Percentiles rank a stretch among this genome's conserved stretches.
Conservation (phyloP, 1,284 basidiomycete species). For the Phellinidium pouzarii region DNA sequence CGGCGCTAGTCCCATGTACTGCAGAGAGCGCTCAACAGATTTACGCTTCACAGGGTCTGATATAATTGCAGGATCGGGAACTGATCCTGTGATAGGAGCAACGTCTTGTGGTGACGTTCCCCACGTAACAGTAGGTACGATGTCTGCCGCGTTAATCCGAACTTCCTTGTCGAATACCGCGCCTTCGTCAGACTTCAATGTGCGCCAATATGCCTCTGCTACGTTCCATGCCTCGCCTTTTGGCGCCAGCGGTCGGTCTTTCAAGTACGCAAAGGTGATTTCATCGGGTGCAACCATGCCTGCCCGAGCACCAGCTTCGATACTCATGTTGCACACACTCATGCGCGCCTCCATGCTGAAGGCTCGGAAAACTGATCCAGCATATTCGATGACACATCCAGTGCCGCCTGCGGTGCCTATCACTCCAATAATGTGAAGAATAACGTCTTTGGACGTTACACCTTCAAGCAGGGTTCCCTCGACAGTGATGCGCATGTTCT, state of each 20-base stretch:
- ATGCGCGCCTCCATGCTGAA: constrained; percentile 95
- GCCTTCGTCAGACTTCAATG: constrained; percentile 79
- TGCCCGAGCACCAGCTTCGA: constrained; percentile 91
- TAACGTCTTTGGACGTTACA: constrained; percentile 91
- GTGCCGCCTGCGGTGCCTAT: constrained; percentile 95
- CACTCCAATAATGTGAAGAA: constrained; percentile 88
- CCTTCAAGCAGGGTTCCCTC: constrained; percentile 83
- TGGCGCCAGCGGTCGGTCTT: constrained; percentile 78
- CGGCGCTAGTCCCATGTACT: constrained; percentile 88
- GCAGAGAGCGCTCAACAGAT: constrained; percentile 75
- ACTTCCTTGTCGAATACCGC: constrained; percentile 89
- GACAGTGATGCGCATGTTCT: constrained; percentile 94
- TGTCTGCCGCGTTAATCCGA: constrained; percentile 81
- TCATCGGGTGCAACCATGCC: constrained; percentile 96
- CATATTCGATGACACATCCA: constrained; percentile 89
- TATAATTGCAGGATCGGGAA: constrained; percentile 76
- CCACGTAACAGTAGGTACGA: constrained; percentile 94
- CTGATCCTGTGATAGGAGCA: constrained; percentile 77
- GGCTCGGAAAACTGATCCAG: constrained; percentile 84
- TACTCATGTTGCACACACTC: constrained; percentile 98
- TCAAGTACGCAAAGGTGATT: constrained; percentile 71
- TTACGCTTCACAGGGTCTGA: constrained; percentile 59
- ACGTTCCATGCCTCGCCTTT: constrained; percentile 88
- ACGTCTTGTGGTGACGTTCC: constrained; percentile 95
- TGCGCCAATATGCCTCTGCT: constrained; percentile 86